Percentiles rank a stretch among this genome's conserved stretches.
These are phyloP conservation scores for Saturnispora zaruensis DNA, from an alignment of 805 yeast species.

Conservation along the genomic window DNA sequence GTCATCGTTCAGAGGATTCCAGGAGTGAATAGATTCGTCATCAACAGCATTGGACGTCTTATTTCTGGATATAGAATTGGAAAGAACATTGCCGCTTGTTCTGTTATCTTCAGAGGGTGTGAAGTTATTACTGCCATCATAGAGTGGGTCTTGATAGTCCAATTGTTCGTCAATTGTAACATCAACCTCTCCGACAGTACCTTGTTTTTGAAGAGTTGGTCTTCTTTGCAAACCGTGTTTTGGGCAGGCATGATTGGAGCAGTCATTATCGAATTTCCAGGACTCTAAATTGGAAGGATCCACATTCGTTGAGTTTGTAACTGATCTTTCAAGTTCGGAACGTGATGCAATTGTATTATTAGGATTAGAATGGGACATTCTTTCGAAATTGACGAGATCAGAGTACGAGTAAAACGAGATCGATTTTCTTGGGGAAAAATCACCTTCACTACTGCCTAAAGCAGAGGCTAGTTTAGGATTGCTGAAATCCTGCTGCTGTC, in stretches of 20 bases:
- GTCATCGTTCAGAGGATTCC: conserved; percentile 9
- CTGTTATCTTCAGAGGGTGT: background rate
- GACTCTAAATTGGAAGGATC: conserved; percentile 2
- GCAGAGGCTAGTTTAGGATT: background rate
- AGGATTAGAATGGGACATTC: conserved; percentile 9
- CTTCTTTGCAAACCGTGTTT: conserved; percentile 9
- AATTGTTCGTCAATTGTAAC: conserved; percentile 12
- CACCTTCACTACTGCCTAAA: background rate
- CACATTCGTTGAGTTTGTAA: background rate
- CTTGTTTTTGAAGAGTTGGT: conserved; percentile 10
- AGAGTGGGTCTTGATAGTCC: background rate
- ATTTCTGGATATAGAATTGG: background rate
- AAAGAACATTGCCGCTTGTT: background rate
- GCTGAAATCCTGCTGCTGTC: background rate
- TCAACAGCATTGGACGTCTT: conserved; percentile 3
- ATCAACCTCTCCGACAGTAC: conserved; percentile 12
- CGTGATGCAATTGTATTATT: background rate
- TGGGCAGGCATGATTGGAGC: conserved; percentile 5
- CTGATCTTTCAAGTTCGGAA: background rate
- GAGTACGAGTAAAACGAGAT: conserved; percentile 28
- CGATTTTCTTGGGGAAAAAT: conserved; percentile 17
- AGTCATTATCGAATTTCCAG: conserved; percentile 1
- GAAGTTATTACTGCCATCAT: background rate
- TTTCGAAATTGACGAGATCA: conserved; percentile 26
- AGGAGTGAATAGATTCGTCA: conserved; percentile 12